Evolutionary conservation across 2,329 filamentous ascomycete genomes (phyloP).

Genomic region (Aspergillus sp.): DNA sequence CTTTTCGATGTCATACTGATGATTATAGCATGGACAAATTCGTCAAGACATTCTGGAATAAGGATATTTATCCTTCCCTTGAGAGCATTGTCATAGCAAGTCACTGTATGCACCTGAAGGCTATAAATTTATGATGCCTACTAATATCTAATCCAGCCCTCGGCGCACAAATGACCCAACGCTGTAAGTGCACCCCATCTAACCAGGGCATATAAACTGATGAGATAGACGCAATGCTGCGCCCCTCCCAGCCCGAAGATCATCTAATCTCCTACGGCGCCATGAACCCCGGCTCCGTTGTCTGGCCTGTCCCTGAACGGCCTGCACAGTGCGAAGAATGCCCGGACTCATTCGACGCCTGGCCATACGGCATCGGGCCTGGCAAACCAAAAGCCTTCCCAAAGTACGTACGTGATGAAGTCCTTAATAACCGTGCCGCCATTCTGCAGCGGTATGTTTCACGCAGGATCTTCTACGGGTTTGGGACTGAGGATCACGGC

Average conservation of each 20-base stretch:
- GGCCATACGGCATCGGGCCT: not conserved
- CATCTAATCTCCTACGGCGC: not conserved
- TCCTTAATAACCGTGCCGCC: not conserved
- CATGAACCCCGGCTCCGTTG: conserved; percentile 1
- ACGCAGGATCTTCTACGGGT: not conserved
- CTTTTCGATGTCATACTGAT: not conserved
- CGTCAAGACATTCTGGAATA: not conserved
- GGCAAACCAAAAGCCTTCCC: not conserved
- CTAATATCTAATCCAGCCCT: not conserved
- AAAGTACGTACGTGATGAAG: not conserved
- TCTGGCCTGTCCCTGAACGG: not conserved
- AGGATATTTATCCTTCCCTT: not conserved
- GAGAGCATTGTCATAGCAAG: not conserved
- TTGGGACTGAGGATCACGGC: not conserved
- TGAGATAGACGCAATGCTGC: not conserved
- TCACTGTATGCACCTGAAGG: too few species aligned
- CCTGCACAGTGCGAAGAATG: not conserved
- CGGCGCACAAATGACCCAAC: not conserved
- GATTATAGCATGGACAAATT: not conserved
- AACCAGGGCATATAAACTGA: not conserved
- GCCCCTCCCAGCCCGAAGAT: conserved; percentile 1
- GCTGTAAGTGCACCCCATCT: not conserved
- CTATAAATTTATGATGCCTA: too few species aligned
- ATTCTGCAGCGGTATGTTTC: not conserved
- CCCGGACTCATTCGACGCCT: not conserved